Evolutionary conservation across 108 stramenopile species (phyloP).

Genomic region (Parietichytrium sp.): DNA sequence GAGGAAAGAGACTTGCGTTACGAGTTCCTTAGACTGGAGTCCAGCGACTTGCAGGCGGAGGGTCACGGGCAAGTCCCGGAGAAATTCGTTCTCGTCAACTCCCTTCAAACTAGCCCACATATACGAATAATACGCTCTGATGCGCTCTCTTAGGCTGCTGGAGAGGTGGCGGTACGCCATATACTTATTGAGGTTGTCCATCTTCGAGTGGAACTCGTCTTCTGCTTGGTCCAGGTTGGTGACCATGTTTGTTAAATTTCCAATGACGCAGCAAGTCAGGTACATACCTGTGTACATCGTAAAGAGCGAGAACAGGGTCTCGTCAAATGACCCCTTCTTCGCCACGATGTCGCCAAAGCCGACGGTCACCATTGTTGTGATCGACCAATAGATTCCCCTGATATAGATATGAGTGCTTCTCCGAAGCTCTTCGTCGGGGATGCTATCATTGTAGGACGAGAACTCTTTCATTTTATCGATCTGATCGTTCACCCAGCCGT

Average conservation of each 20-base stretch:
- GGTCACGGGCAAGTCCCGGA: constrained; percentile 13
- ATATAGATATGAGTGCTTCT: background rate
- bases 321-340: background rate
- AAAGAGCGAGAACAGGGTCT: background rate
- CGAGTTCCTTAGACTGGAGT: background rate
- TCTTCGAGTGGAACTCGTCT: background rate
- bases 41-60: constrained; percentile 10
- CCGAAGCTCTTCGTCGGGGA: background rate
- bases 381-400: constrained; percentile 12
- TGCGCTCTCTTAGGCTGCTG: background rate
- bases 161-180: constrained; percentile 7
- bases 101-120: constrained; percentile 37
- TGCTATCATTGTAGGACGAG: background rate
- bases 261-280: constrained; percentile 23
- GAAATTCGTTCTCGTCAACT: background rate
- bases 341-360: background rate
- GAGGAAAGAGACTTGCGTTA: background rate
- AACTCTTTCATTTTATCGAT: background rate
- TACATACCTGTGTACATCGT: constrained; percentile 26
- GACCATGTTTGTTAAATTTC: constrained; percentile 20
- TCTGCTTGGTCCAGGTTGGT: background rate
- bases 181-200: constrained; percentile 42
- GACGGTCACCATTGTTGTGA: constrained; percentile 24
- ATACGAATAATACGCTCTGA: constrained; percentile 35
- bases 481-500: background rate